A percentile compares a stretch with the other conserved stretches of the same genome.
phyloP scores from a whole-genome alignment of 352 stramenopile genomes.

The Phytophthora hybrid region DNA sequence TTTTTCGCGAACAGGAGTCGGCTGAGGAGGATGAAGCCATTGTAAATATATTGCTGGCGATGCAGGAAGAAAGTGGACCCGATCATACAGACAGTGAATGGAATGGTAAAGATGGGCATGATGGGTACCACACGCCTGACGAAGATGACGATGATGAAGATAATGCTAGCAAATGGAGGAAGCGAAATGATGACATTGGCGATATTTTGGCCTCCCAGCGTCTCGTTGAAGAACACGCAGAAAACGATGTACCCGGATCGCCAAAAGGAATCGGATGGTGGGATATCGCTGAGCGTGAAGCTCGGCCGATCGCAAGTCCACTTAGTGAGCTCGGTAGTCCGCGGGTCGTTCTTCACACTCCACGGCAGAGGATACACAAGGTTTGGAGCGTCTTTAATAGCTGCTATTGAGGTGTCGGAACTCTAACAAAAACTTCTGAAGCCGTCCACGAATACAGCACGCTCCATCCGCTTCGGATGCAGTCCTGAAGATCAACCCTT shows the following conservation, averaged over 20 bases:
- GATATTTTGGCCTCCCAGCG: conserved; percentile 78
- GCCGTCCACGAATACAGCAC: conserved; percentile 25
- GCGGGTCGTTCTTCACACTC: conserved; percentile 35
- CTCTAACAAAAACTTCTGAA: conserved; percentile 26
- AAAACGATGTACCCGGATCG: conserved; percentile 8
- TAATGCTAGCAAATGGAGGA: conserved; percentile 24
- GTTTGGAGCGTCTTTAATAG: conserved; percentile 23
- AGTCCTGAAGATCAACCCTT: conserved; percentile 52
- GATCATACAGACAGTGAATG: conserved; percentile 2
- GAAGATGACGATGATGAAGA: conserved; percentile 37
- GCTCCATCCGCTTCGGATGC: conserved; percentile 18
- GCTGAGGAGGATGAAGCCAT: conserved; percentile 59
- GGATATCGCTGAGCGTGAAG: conserved; percentile 53
- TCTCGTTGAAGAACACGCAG: conserved; percentile 30
- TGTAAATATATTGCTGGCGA: conserved; percentile 55
- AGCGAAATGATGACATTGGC: conserved; percentile 56
- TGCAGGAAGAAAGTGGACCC: conserved; percentile 47
- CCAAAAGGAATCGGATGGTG: conserved; percentile 51
- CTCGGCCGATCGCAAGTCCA: conserved; percentile 39
- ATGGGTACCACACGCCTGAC: conserved; percentile 28
- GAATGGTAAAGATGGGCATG: conserved; percentile 30
- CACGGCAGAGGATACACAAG: conserved; percentile 31
- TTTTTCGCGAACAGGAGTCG: conserved; percentile 14
- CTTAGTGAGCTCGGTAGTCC: conserved; percentile 65
- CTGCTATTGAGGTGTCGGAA: neutral